Evolutionary conservation across 768 basidiomycete species (phyloP), one percentile per base, ranked within the genome.

Genomic region (Hysterangium stoloniferum): DNA sequence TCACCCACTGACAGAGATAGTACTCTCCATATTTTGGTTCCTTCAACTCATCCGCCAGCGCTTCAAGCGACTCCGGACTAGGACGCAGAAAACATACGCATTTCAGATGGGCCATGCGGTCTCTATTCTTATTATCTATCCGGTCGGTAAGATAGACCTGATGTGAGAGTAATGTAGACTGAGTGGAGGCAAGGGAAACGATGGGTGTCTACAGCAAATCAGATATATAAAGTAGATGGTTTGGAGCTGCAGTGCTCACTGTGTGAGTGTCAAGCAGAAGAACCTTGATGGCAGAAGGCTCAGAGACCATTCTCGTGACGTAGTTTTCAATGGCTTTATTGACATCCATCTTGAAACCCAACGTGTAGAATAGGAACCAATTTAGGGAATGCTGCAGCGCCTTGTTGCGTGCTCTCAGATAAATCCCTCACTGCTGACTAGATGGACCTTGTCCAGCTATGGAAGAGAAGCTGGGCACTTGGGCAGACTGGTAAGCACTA

Each of bases 81-180:
- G 82, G 82, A 45, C 91, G 82, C 7, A 99, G 73, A 63, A 99
- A 93, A 65, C 91, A 95, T 47, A 98, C 80, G 62, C 96, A 98
- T 68, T 94, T 95, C 78, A 99, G 86, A 63, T 99, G 95, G 11
- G 89, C 80, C 80, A 97, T 91, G 22, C 89, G 71, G 62, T 95
- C 93, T 54, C 91, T 80, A 55, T 82, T 81, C 65, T 72, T 82
- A 73, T 98, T 98, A 73, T 98, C 96, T 61, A 99, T 90, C 49
- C 93, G 78, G 70, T 99, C 96, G 4, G 95, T 99, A 47, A 99
- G 78, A 68, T 99, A 99, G 36, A 98, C 90, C 63, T 99, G 94
- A 58, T 98, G 92, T 2, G 93, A 84, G 36, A 99, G 73, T 25
- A 99, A 75, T 7, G 83, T 85, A 2, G 93, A 92, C 63, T 98